phyloP scores from a whole-genome alignment of 768 basidiomycete genomes.

The Pholiota microspora region DNA sequence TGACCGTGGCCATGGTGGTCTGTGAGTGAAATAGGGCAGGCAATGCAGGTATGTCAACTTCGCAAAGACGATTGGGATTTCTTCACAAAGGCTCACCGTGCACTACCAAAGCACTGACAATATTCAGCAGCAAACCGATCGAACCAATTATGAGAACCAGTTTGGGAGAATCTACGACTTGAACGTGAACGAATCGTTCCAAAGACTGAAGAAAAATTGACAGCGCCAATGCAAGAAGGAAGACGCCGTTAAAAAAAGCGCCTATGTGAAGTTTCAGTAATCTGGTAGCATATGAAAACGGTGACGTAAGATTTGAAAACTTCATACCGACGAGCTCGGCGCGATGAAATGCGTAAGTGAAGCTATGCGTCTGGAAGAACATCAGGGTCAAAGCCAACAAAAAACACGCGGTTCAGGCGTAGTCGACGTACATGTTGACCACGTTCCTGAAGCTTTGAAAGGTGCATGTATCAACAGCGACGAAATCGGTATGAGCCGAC shows the following conservation, averaged over 20 bases:
- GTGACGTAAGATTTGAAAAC: constrained; percentile 2
- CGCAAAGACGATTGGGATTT: background rate
- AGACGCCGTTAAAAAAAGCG: constrained; percentile 54
- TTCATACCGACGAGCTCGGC: constrained; percentile 52
- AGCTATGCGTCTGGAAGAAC: constrained; percentile 38
- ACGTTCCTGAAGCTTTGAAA: constrained; percentile 36
- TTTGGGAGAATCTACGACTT: constrained; percentile 39
- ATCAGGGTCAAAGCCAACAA: constrained; percentile 6
- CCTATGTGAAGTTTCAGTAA: constrained; percentile 27
- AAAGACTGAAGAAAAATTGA: constrained; percentile 53
- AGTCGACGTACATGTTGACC: constrained; percentile 39
- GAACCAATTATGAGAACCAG: constrained; percentile 48
- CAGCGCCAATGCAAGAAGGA: constrained; percentile 49
- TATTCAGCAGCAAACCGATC: constrained; percentile 46
- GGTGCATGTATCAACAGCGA: background rate
- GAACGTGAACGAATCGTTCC: constrained; percentile 49
- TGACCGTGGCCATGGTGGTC: constrained; percentile 46
- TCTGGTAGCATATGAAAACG: constrained; percentile 3
- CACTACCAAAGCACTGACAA: constrained; percentile 45
- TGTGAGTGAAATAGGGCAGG: constrained; percentile 9
- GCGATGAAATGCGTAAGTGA: constrained; percentile 55
- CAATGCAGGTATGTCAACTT: background rate
- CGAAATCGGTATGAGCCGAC: background rate
- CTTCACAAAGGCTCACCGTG: constrained; percentile 34
- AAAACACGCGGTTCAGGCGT: constrained; percentile 13